A percentile compares a stretch with the other conserved stretches of the same genome.
These are phyloP conservation scores for Nephelium lappaceum DNA, from an alignment of 345 rosid species.

Conservation along the genomic window DNA sequence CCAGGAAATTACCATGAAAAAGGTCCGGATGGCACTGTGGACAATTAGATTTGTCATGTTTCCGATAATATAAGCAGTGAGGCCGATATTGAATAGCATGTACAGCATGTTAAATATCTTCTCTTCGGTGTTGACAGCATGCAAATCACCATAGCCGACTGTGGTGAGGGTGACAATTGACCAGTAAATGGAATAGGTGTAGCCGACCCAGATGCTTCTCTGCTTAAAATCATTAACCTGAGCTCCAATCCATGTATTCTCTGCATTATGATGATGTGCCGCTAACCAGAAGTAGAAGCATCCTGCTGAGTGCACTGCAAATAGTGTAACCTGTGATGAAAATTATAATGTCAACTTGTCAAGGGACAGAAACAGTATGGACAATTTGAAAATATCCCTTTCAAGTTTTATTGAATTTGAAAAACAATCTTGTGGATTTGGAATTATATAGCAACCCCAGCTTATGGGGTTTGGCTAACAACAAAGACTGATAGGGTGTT, in stretches of 20 bases:
- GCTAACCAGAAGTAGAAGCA: conserved; percentile 87
- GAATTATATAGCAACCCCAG: no score
- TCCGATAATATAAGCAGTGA: conserved; percentile 83
- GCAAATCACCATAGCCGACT: conserved; percentile 90
- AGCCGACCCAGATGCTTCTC: conserved; percentile 77
- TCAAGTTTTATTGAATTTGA: not conserved
- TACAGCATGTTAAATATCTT: conserved; percentile 75
- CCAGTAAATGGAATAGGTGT: conserved; percentile 94
- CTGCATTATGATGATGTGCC: conserved; percentile 40
- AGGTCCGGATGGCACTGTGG: conserved; percentile 65
- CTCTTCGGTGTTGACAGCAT: conserved; percentile 69
- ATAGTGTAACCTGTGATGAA: conserved; percentile 66
- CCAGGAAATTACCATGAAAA: conserved; percentile 58
- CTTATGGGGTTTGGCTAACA: no score
- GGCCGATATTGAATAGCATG: conserved; percentile 92
- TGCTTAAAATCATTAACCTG: conserved; percentile 56
- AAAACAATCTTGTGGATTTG: not conserved
- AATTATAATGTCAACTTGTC: not conserved
- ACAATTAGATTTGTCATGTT: conserved; percentile 97
- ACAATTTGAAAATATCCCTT: not conserved
- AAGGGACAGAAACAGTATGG: not conserved
- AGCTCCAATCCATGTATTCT: conserved; percentile 74
- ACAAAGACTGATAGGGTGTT: no score
- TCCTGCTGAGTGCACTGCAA: conserved; percentile 81
- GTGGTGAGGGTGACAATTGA: conserved; percentile 89